Conservation (phyloP, 179 eudicot genomes). For the Gypsophila paniculata region DNA sequence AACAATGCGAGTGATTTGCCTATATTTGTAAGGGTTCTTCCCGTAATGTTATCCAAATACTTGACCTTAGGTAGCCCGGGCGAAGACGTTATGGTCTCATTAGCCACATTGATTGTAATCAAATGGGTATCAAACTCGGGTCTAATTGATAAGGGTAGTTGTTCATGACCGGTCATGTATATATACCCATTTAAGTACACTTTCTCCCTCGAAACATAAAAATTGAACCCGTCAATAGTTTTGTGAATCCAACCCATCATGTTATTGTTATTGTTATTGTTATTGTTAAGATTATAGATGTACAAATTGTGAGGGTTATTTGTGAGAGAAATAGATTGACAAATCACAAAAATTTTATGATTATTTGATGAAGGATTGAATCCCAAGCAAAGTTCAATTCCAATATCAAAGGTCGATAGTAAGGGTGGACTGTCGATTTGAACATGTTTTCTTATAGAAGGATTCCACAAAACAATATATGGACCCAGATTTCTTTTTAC, state of each 20-base stretch:
- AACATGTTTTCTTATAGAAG: not conserved
- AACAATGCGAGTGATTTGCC: conserved; percentile 2
- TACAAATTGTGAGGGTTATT: not conserved
- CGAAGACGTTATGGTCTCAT: not conserved
- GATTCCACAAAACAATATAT: conserved; percentile 8
- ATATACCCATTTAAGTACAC: conserved; percentile 1
- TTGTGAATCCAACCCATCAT: not conserved
- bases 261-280: no score
- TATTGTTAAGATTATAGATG: not conserved
- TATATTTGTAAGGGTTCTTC: not conserved
- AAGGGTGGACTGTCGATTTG: not conserved
- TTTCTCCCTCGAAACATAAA: not conserved
- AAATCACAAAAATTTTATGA: not conserved
- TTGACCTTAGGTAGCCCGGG: not conserved
- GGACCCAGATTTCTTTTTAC: not conserved
- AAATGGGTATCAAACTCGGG: conserved; percentile 2
- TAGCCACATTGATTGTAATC: conserved; percentile 7
- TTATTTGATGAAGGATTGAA: conserved; percentile 4
- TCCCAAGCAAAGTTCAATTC: not conserved
- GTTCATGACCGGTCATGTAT: conserved; percentile 3
- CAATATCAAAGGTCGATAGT: not conserved
- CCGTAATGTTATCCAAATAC: not conserved
- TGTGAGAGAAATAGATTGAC: not conserved
- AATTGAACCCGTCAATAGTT: not conserved
- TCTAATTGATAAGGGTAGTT: no score